Conservation (phyloP, 495 filamentous ascomycete genomes). For the Hyaloscypha hepaticicola region DNA sequence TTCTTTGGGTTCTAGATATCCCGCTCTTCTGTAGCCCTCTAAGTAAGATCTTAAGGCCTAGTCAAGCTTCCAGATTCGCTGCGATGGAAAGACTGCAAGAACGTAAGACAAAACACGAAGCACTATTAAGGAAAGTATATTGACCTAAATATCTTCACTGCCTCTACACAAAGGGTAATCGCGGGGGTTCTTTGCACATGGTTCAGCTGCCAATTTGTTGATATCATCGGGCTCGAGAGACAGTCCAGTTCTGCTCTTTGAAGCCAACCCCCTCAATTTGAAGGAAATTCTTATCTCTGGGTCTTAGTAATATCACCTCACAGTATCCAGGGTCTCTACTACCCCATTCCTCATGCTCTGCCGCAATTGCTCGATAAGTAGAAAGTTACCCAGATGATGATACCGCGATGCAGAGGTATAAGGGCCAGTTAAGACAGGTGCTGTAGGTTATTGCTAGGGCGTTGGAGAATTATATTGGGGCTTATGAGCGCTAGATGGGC, state of each 20-base stretch:
- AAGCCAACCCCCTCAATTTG: background rate
- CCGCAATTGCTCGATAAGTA: constrained; percentile 31
- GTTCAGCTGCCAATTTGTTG: constrained; percentile 26
- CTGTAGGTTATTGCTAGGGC: constrained; percentile 49
- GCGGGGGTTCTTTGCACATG: constrained; percentile 49
- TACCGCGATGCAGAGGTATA: constrained; percentile 34
- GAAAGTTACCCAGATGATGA: constrained; percentile 44
- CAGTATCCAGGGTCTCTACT: background rate
- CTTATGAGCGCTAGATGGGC: constrained; percentile 62
- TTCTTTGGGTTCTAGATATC: background rate
- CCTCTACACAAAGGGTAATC: constrained; percentile 56
- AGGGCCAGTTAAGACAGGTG: constrained; percentile 54
- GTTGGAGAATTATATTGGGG: constrained; percentile 54
- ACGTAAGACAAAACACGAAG: constrained; percentile 43
- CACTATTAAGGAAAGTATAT: constrained; percentile 6
- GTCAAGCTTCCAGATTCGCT: constrained; percentile 59
- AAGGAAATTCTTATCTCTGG: background rate
- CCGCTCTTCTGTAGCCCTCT: constrained; percentile 14
- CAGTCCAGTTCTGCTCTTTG: background rate
- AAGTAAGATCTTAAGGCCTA: constrained; percentile 30
- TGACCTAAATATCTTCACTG: constrained; percentile 39
- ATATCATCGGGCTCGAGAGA: constrained; percentile 23
- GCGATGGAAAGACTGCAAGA: constrained; percentile 57
- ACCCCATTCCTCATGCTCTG: constrained; percentile 49
- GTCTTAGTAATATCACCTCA: background rate